Evolutionary conservation across 2,329 filamentous ascomycete species (phyloP).

Genomic region (Colletotrichum euphorbiae): DNA sequence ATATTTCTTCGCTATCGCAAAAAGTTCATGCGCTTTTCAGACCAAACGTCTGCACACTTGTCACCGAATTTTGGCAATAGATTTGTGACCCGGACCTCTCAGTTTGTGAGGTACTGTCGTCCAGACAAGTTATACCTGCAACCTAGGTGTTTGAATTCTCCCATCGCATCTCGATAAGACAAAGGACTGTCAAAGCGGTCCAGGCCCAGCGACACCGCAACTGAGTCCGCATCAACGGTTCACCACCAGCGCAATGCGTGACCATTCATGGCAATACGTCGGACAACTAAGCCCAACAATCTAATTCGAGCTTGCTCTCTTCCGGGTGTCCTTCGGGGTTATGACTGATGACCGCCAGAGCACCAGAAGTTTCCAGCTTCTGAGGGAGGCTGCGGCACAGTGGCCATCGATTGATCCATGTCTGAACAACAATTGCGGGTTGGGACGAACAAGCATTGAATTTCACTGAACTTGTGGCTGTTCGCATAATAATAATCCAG

Average conservation of each 20-base stretch:
- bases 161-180: conserved; percentile 23
- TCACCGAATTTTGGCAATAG: no score
- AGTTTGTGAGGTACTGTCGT: not conserved
- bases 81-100: no score
- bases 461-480: not conserved
- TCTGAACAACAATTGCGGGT: not conserved
- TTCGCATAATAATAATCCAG: no score
- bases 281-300: conserved; percentile 1
- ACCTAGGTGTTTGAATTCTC: not conserved
- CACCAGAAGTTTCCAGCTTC: not conserved
- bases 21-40: no score
- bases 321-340: not conserved
- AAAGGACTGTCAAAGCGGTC: not conserved
- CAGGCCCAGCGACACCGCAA: not conserved
- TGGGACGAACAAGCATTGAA: not conserved
- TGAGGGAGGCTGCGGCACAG: not conserved
- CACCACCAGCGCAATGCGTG: not conserved
- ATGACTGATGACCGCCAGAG: not conserved
- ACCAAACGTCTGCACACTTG: no score
- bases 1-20: no score
- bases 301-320: conserved; percentile 5
- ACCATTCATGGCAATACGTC: conserved; percentile 1
- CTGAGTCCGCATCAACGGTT: not conserved
- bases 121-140: conserved; percentile 3
- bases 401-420: not conserved